Base-by-base conservation (phyloP, 805 yeast genomes). In the Ogataea neopini region DNA sequence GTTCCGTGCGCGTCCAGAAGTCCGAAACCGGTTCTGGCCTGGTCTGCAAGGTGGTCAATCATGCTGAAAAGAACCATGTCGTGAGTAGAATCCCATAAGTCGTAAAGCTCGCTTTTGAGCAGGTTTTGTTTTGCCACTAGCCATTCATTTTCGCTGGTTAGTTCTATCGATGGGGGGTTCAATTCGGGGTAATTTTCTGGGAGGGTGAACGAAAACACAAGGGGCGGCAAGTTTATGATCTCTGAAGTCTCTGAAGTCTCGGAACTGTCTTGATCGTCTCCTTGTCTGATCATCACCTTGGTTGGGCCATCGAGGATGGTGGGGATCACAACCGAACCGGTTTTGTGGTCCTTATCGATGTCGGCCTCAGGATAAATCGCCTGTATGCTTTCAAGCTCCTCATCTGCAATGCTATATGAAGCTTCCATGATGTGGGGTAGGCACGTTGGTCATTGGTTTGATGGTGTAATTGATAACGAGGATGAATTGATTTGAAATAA, bases 31-130 rank as follows among this genome's bases (percentile, higher is more conserved):
- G 18, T 10, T 6, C 44, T 46, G 6, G 63, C 50, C 17, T 53
- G 53, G 17, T 55, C 62, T 3, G 61, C 60, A 17, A 79, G 44
- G 45, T 55, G 64, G 48, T 76, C 80, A n/a, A 78, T 65, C 50
- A 77, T 57, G 11, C 68, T 54, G 56, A 70, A 78, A 3, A 78
- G 53, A 1, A 77, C 62, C 23, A 71, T 68, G 52, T 71, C 77
- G 20, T 56, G 62, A n/a, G n/a, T n/a, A n/a, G 15, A 49, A 49
- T 7, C 61, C 67, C 11, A n/a, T n/a, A n/a, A n/a, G n/a, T n/a
- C n/a, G n/a, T n/a, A n/a, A n/a, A n/a, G n/a, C 53, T 0, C 35
- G 20, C 2, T 36, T 18, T 6, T 73, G 38, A 1, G 37, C 36
- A 0, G n/a, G n/a, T 35, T 38, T 1, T 60, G 40, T 3, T 60